phyloP scores from a whole-genome alignment of 768 basidiomycete species.

The Sporobolomyces phaffii region DNA sequence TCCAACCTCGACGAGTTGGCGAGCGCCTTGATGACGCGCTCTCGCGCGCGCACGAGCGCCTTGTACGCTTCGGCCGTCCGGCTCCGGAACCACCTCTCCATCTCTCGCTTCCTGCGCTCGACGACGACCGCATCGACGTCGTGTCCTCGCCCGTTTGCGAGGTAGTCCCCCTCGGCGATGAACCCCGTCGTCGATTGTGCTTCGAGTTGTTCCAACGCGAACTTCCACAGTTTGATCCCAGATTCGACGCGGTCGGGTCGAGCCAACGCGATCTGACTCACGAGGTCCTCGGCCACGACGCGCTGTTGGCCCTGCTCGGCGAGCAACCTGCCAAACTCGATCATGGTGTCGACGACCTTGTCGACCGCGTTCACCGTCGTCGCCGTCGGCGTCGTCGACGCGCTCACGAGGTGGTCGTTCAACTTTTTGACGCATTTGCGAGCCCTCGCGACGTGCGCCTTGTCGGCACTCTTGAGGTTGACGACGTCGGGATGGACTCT shows the following conservation, averaged over 20 bases:
- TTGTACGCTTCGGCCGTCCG: background rate
- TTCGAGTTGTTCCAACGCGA: background rate
- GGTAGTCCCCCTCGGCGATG: no score
- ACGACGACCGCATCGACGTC: background rate
- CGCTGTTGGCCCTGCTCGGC: slow-evolving; percentile 6
- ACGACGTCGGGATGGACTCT: no score
- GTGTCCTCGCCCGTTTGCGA: background rate
- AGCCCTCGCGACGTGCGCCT: background rate
- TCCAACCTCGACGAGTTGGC: background rate
- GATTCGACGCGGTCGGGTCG: background rate
- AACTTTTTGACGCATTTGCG: background rate
- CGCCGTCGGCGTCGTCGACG: background rate
- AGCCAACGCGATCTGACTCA: background rate
- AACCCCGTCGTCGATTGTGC: no score
- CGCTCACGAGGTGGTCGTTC: background rate
- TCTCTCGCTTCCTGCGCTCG: no score
- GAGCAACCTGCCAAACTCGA: background rate
- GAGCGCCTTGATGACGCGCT: background rate
- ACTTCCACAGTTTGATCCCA: background rate
- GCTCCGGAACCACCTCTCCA: background rate
- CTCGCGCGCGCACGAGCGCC: background rate
- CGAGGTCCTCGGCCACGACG: slow-evolving; percentile 4
- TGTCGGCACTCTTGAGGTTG: background rate
- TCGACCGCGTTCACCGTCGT: background rate
- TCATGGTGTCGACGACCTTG: background rate